Percentiles rank a stretch among this genome's conserved stretches.
phyloP scores from a whole-genome alignment of 805 yeast species.

The Torulaspora microellipsoides region DNA sequence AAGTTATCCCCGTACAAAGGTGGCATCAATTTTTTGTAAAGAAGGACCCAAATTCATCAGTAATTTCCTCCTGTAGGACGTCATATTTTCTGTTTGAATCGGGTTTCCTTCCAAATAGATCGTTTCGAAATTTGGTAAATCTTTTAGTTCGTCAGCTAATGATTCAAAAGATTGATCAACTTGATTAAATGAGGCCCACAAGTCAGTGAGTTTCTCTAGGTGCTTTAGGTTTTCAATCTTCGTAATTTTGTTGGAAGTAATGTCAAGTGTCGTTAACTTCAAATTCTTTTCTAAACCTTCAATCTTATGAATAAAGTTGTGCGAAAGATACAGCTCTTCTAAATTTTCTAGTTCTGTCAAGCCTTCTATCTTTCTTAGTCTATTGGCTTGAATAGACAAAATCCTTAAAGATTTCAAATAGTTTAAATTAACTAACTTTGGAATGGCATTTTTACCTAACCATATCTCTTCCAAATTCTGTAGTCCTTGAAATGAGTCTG shows the following conservation, averaged over 20 bases:
- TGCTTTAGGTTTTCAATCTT: constrained; percentile 62
- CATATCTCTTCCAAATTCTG: constrained; percentile 68
- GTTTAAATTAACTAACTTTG: constrained; percentile 56
- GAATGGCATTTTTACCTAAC: constrained; percentile 85
- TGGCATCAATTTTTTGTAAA: constrained; percentile 85
- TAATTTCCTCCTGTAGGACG: constrained; percentile 81
- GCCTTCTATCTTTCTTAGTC: constrained; percentile 74
- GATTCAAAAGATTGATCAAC: constrained; percentile 61
- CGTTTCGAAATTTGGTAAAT: constrained; percentile 64
- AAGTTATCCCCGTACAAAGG: constrained; percentile 46
- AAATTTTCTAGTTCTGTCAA: constrained; percentile 64
- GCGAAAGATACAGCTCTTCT: constrained; percentile 84
- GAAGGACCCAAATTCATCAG: constrained; percentile 59
- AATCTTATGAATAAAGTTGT: constrained; percentile 69
- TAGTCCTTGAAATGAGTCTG: constrained; percentile 46
- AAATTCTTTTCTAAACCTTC: constrained; percentile 71
- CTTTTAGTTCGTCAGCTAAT: constrained; percentile 59
- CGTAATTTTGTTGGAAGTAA: constrained; percentile 67
- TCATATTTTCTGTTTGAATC: constrained; percentile 63
- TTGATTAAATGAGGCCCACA: constrained; percentile 87
- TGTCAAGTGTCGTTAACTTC: constrained; percentile 70
- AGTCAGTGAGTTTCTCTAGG: constrained; percentile 70
- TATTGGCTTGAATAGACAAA: constrained; percentile 84
- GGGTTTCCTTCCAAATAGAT: constrained; percentile 96
- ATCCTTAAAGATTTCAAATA: constrained; percentile 60